These are phyloP conservation scores for Hyphopichia pseudoburtonii DNA, from an alignment of 1,139 yeast genomes.

Conservation along the genomic window DNA sequence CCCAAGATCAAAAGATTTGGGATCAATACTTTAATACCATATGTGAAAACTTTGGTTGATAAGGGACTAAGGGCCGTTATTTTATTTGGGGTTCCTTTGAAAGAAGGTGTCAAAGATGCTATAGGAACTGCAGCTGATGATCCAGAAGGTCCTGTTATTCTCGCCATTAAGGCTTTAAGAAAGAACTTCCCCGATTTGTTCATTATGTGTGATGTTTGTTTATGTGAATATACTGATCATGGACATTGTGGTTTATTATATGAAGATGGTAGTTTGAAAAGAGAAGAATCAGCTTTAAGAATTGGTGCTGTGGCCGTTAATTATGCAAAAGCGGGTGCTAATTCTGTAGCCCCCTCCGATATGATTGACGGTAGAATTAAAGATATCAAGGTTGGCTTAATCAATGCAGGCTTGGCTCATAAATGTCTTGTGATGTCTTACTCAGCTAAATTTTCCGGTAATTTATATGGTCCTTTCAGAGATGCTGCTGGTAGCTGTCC, in stretches of 20 bases:
- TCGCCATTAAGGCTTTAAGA: slow-evolving; percentile 65
- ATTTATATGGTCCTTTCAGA: slow-evolving; percentile 93
- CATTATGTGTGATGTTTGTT: slow-evolving; percentile 91
- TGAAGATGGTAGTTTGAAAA: slow-evolving; percentile 81
- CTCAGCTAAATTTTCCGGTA: slow-evolving; percentile 91
- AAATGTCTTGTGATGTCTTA: slow-evolving; percentile 88
- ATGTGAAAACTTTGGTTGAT: slow-evolving; percentile 63
- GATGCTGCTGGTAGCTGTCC: slow-evolving; percentile 97
- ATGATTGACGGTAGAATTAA: slow-evolving; percentile 95
- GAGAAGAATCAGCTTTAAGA: slow-evolving; percentile 74
- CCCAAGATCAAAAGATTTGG: slow-evolving; percentile 92
- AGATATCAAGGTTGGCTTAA: slow-evolving; percentile 83
- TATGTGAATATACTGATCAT: slow-evolving; percentile 94
- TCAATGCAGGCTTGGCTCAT: slow-evolving; percentile 84
- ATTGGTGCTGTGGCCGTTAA: slow-evolving; percentile 94
- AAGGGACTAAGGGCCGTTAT: slow-evolving; percentile 88
- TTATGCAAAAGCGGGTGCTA: slow-evolving; percentile 94
- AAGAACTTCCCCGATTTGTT: slow-evolving; percentile 75
- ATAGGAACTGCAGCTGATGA: slow-evolving; percentile 93
- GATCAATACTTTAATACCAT: slow-evolving; percentile 72
- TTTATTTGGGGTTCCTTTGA: slow-evolving; percentile 86
- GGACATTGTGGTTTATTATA: slow-evolving; percentile 94
- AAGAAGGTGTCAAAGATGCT: slow-evolving; percentile 72
- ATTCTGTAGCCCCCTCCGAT: slow-evolving; percentile 95
- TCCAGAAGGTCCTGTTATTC: slow-evolving; percentile 93